Conservation (phyloP, 345 rosid genomes). For the Barbarea vulgaris region DNA sequence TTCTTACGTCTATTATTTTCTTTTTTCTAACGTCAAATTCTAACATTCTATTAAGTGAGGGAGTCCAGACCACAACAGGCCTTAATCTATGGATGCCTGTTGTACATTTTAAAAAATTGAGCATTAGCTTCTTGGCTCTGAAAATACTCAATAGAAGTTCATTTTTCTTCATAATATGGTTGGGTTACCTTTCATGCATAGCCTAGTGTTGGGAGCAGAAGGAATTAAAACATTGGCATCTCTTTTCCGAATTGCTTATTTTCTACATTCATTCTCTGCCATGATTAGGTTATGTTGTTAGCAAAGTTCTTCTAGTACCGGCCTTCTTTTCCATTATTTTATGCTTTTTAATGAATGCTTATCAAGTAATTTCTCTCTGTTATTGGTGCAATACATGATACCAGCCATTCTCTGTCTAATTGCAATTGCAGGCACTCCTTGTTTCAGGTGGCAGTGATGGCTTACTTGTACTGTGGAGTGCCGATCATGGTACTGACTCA, state of each 20-base stretch:
- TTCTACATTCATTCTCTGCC: background rate
- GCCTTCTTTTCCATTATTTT: background rate
- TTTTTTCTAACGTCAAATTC: background rate
- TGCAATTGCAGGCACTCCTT: slow-evolving; percentile 83
- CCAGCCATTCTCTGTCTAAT: slow-evolving; percentile 20
- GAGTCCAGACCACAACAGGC: background rate
- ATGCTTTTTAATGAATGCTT: background rate
- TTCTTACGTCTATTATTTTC: slow-evolving; percentile 1
- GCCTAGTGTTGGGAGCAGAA: background rate
- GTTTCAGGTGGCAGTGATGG: slow-evolving; percentile 99
- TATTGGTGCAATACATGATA: slow-evolving; percentile 20
- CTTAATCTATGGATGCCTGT: background rate
- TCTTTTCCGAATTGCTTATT: slow-evolving; percentile 2
- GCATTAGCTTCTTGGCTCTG: slow-evolving; percentile 3
- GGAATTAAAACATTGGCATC: slow-evolving; percentile 10
- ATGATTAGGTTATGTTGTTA: slow-evolving; percentile 19
- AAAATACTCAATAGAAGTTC: background rate
- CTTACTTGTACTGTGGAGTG: slow-evolving; percentile 92
- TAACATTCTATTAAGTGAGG: background rate
- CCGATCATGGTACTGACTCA: slow-evolving; percentile 92
- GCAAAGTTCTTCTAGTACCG: background rate
- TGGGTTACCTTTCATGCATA: slow-evolving; percentile 13
- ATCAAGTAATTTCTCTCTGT: slow-evolving; percentile 8
- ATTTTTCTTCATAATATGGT: background rate
- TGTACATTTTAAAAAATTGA: background rate